Percentiles rank a stretch among this genome's conserved stretches.
Evolutionary conservation across 179 eudicot species (phyloP).

Genomic region (Silene vulgaris): DNA sequence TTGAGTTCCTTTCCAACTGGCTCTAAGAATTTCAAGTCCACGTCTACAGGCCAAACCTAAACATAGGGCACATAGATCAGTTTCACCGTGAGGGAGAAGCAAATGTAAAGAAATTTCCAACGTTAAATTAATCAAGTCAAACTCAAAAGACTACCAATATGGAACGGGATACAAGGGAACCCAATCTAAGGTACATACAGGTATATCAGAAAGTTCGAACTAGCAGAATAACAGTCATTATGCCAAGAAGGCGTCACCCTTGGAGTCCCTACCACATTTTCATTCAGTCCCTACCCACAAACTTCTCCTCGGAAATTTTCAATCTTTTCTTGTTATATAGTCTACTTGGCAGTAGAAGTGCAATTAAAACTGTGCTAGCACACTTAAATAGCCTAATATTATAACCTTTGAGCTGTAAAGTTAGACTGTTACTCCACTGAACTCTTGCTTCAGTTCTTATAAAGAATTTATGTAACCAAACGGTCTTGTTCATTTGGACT

Average conservation of each 20-base stretch:
- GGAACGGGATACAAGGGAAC: background rate
- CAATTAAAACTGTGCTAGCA: background rate
- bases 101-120: background rate
- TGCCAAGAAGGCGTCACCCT: background rate
- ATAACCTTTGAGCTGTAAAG: background rate
- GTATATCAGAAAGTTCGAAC: background rate
- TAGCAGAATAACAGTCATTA: background rate
- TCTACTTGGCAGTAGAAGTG: background rate
- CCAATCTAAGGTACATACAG: background rate
- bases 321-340: too few species aligned
- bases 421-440: background rate
- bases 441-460: background rate
- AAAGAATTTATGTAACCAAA: too few species aligned
- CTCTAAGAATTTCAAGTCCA: slow-evolving; percentile 76
- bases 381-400: background rate
- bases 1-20: slow-evolving; percentile 87
- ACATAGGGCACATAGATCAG: slow-evolving; percentile 9
- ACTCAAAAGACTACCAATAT: background rate
- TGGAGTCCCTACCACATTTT: background rate
- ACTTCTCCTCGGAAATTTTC: background rate
- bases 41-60: slow-evolving; percentile 90
- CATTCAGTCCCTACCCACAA: background rate
- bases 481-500: too few species aligned
- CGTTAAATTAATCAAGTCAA: background rate
- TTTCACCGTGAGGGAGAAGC: background rate